Evolutionary conservation across 129 eudicot species (phyloP).

Genomic region (Solidago caesia): DNA sequence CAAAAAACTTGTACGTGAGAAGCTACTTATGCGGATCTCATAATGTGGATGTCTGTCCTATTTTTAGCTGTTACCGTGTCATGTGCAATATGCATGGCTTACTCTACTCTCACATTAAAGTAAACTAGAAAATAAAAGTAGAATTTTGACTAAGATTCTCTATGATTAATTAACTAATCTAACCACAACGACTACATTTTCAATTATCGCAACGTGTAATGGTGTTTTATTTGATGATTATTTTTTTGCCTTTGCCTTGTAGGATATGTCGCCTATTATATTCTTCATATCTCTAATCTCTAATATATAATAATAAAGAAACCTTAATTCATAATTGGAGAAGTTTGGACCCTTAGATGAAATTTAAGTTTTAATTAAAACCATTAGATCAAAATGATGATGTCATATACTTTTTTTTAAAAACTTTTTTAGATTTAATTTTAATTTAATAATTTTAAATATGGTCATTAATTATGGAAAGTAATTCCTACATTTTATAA

Average conservation of each 20-base stretch:
- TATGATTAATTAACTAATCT: neutral
- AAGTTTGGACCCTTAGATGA: too few species aligned
- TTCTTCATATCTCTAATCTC: constrained; percentile 5
- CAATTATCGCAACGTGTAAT: constrained; percentile 16
- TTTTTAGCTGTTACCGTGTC: constrained; percentile 15
- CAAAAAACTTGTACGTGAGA: neutral
- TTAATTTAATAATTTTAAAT: too few species aligned
- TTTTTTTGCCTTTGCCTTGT: constrained; percentile 22
- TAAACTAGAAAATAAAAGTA: neutral
- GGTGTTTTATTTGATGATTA: neutral
- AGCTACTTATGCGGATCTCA: constrained; percentile 31
- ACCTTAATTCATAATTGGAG: too few species aligned
- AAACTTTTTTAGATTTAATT: too few species aligned
- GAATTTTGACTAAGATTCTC: constrained; percentile 26
- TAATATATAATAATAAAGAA: too few species aligned
- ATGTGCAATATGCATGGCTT: constrained; percentile 28
- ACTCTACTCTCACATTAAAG: neutral
- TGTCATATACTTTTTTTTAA: too few species aligned
- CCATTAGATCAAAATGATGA: too few species aligned
- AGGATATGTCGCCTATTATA: constrained; percentile 20
- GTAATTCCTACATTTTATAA: too few species aligned
- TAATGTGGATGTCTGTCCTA: constrained; percentile 10
- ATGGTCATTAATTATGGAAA: too few species aligned
- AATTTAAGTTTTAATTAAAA: too few species aligned
- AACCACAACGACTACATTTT: constrained; percentile 14